Evolutionary conservation across 1,284 basidiomycete species (phyloP).

Genomic region (Pyrrhoderma lamaoense): DNA sequence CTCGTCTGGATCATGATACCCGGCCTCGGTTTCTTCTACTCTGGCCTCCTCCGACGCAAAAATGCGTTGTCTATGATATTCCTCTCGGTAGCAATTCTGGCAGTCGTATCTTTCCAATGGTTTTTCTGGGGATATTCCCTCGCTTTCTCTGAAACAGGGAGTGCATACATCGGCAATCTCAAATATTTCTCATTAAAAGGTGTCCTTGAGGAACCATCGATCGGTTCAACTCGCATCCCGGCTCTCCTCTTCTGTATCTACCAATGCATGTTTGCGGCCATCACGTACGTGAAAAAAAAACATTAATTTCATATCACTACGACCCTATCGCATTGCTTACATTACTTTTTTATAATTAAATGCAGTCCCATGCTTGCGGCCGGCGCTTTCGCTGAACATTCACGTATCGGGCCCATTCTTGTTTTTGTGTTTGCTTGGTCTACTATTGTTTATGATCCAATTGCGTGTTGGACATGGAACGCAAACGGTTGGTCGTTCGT

Average conservation of each 20-base stretch:
- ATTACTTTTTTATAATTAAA: too few species aligned
- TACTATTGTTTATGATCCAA: slow-evolving; percentile 89
- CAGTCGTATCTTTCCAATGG: slow-evolving; percentile 73
- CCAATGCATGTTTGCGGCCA: slow-evolving; percentile 85
- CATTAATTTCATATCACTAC: not conserved
- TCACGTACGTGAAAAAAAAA: slow-evolving; percentile 75
- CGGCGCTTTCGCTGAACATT: slow-evolving; percentile 90
- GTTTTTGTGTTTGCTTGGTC: slow-evolving; percentile 91
- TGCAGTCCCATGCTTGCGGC: slow-evolving; percentile 75
- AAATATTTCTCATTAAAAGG: slow-evolving; percentile 81
- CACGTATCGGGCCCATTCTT: slow-evolving; percentile 78
- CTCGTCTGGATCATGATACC: slow-evolving; percentile 92
- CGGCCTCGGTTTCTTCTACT: slow-evolving; percentile 87
- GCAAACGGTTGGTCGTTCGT: slow-evolving; percentile 76
- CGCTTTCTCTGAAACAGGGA: slow-evolving; percentile 61
- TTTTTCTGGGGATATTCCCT: slow-evolving; percentile 73
- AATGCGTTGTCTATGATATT: slow-evolving; percentile 93
- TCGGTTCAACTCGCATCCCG: slow-evolving; percentile 68
- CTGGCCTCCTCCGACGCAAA: slow-evolving; percentile 77
- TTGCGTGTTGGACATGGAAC: slow-evolving; percentile 96
- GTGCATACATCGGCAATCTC: slow-evolving; percentile 55
- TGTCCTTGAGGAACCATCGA: slow-evolving; percentile 73
- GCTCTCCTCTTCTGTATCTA: slow-evolving; percentile 84
- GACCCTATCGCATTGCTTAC: too few species aligned
- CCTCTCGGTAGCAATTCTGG: slow-evolving; percentile 71